These are phyloP conservation scores for Nissolia schottii DNA, from an alignment of 306 rosid species.

Conservation along the genomic window DNA sequence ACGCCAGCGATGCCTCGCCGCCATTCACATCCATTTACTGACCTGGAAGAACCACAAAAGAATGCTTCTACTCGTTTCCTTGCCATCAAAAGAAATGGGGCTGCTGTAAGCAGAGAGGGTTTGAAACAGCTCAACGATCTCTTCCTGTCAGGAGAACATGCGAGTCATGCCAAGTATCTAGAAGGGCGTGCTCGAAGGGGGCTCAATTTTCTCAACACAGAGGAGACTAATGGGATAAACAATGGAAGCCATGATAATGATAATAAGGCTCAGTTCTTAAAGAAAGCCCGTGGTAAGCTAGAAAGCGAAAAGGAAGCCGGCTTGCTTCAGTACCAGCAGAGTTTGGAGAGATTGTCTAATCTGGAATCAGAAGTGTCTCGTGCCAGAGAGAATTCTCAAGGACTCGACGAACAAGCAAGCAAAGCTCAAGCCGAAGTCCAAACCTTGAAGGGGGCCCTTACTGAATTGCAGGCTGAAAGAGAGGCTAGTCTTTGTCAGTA, in stretches of 20 bases:
- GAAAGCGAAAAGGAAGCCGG: slow-evolving; percentile 92
- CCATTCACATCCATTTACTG: slow-evolving; percentile 38
- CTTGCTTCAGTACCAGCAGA: slow-evolving; percentile 65
- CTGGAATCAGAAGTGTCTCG: slow-evolving; percentile 78
- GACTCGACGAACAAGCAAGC: slow-evolving; percentile 60
- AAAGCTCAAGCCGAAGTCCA: slow-evolving; percentile 88
- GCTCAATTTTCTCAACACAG: slow-evolving; percentile 56
- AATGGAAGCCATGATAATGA: slow-evolving; percentile 44
- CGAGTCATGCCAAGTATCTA: slow-evolving; percentile 19
- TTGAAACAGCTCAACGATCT: slow-evolving; percentile 62
- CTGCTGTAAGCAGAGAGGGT: slow-evolving; percentile 41
- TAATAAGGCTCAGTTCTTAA: slow-evolving; percentile 37
- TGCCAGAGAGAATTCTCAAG: slow-evolving; percentile 62
- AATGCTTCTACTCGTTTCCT: slow-evolving; percentile 46
- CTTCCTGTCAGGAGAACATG: slow-evolving; percentile 46
- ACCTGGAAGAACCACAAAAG: slow-evolving; percentile 52
- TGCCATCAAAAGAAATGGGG: slow-evolving; percentile 52
- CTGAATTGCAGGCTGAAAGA: slow-evolving; percentile 58
- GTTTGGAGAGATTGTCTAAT: slow-evolving; percentile 68
- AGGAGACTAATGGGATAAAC: slow-evolving; percentile 27
- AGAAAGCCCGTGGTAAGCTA: slow-evolving; percentile 59
- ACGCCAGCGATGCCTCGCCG: slow-evolving; percentile 47
- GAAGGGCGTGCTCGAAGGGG: slow-evolving; percentile 61
- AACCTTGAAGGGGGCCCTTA: slow-evolving; percentile 57
- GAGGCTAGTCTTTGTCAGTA: slow-evolving; percentile 68